Evolutionary conservation across 202 grass and related monocot species (phyloP).

Genomic region (Schoenoplectus triqueter): DNA sequence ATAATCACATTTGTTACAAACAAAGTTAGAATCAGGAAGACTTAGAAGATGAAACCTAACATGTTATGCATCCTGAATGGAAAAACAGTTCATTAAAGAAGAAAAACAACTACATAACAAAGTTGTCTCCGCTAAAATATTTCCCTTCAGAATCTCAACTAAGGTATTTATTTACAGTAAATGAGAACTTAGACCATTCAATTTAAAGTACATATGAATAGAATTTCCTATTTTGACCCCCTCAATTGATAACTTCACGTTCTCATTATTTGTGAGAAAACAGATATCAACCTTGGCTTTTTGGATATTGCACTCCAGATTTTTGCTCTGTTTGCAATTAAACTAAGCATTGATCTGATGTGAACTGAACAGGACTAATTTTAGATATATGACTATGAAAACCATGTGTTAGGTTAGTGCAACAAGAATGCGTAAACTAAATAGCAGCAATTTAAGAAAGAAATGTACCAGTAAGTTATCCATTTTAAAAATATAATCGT

Average conservation of each 20-base stretch:
- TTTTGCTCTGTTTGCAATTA: not conserved
- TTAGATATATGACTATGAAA: not conserved
- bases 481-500: not conserved
- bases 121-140: not conserved
- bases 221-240: slow-evolving; percentile 1
- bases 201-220: not conserved
- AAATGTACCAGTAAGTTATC: not conserved
- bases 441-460: not conserved
- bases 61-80: not conserved
- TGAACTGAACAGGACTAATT: not conserved
- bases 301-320: not conserved
- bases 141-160: not conserved
- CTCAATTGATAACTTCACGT: not conserved
- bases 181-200: not conserved
- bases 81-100: not conserved
- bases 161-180: not conserved
- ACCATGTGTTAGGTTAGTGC: not conserved
- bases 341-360: not conserved
- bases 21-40: not conserved
- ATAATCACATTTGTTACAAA: not conserved
- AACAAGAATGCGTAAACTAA: not conserved
- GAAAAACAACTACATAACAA: not conserved
- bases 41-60: not conserved
- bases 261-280: slow-evolving; percentile 5
- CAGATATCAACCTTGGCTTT: slow-evolving; percentile 5